Percentiles rank a stretch among this genome's conserved stretches.
Evolutionary conservation across 2,329 filamentous ascomycete genomes (phyloP).

Genomic region (Cercospora sojina): DNA sequence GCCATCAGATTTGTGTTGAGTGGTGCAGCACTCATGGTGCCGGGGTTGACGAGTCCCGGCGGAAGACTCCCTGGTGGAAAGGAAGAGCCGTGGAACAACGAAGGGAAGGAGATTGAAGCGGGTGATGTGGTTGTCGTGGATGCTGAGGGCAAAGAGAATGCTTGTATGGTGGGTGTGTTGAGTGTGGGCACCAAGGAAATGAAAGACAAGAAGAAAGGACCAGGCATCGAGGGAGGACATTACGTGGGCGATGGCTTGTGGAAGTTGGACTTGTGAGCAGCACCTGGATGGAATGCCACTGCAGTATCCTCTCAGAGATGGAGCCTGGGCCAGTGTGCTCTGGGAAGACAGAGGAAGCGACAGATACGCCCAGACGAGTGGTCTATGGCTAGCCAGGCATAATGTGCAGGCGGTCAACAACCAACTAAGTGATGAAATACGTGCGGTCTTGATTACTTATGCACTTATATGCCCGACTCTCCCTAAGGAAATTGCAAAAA

Average conservation of each 20-base stretch:
- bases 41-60: conserved; percentile 80
- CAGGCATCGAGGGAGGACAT: conserved; percentile 90
- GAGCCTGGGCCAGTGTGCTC: neutral
- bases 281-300: neutral
- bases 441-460: neutral
- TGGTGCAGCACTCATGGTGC: conserved; percentile 93
- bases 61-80: conserved; percentile 68
- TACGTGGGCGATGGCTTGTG: conserved; percentile 93
- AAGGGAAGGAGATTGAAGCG: conserved; percentile 67
- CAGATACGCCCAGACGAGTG: neutral
- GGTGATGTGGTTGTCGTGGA: conserved; percentile 84
- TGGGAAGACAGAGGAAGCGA: neutral
- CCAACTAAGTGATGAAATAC: neutral
- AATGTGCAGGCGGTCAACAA: neutral
- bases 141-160: conserved; percentile 90
- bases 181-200: conserved; percentile 86
- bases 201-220: conserved; percentile 90
- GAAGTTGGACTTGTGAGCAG: conserved; percentile 58
- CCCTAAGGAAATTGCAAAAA: neutral
- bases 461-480: neutral
- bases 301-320: neutral
- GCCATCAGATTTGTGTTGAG: conserved; percentile 95
- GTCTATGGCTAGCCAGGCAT: neutral
- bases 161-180: conserved; percentile 81
- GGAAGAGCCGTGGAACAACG: conserved; percentile 47